These are phyloP conservation scores for Lachnellula arida DNA, from an alignment of 2,329 filamentous ascomycete species.

Conservation along the genomic window DNA sequence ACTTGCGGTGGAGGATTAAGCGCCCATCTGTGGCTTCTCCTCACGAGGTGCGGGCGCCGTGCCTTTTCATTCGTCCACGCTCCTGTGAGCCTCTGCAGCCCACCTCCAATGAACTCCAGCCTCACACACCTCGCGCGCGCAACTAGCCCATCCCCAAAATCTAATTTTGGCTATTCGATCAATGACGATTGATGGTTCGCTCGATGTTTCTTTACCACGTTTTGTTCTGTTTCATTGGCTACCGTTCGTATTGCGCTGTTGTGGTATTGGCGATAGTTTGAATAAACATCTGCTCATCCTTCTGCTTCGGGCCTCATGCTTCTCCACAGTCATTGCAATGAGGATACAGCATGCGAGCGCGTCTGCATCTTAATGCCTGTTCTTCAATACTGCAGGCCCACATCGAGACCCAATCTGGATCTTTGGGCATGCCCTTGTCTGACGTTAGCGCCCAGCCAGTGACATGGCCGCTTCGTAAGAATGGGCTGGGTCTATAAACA, in stretches of 20 bases:
- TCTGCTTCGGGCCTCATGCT: conserved; percentile 8
- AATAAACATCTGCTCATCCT: conserved; percentile 11
- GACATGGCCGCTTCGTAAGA: conserved; percentile 11
- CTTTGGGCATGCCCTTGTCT: conserved; percentile 12
- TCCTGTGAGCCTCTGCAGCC: conserved; percentile 7
- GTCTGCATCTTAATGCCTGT: conserved; percentile 9
- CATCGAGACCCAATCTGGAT: conserved; percentile 7
- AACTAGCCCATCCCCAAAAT: conserved; percentile 5
- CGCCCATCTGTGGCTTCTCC: background rate
- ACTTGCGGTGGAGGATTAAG: background rate
- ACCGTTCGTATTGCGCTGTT: background rate
- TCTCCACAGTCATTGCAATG: background rate
- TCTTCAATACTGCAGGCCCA: conserved; percentile 11
- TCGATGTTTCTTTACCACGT: background rate
- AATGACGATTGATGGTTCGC: conserved; percentile 8
- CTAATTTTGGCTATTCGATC: conserved; percentile 22
- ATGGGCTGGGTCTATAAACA: conserved; percentile 24
- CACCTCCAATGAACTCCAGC: conserved; percentile 11
- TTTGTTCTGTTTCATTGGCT: conserved; percentile 13
- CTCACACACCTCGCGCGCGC: conserved; percentile 18
- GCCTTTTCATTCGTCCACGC: conserved; percentile 7
- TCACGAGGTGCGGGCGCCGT: background rate
- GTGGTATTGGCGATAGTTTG: conserved; percentile 16
- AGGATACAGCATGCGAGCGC: conserved; percentile 9
- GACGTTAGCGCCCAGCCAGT: conserved; percentile 22